Conservation (phyloP, 805 yeast species). For the Yarrowia keelungensis region DNA sequence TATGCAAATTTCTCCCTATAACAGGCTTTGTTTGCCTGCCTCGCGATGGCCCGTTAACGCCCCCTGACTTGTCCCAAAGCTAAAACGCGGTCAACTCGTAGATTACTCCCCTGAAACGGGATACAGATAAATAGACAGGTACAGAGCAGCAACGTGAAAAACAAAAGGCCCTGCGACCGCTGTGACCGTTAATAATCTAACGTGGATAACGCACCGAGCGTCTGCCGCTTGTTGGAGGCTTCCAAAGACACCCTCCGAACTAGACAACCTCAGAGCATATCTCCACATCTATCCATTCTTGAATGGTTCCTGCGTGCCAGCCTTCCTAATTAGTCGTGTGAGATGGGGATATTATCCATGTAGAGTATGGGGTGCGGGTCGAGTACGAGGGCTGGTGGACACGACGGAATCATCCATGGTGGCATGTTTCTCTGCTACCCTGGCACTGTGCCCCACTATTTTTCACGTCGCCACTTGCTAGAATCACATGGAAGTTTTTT, state of each 20-base stretch:
- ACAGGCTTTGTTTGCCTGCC: constrained; percentile 21
- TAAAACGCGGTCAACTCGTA: constrained; percentile 11
- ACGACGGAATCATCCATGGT: no score
- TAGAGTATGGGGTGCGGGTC: no score
- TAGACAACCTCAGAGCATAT: not conserved
- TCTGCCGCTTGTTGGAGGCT: no score
- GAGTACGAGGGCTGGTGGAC: no score
- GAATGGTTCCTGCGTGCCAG: constrained; percentile 29
- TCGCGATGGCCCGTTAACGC: constrained; percentile 37
- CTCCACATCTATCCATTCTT: constrained; percentile 7
- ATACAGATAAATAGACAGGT: constrained; percentile 25
- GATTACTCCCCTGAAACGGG: constrained; percentile 33
- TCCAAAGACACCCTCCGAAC: not conserved
- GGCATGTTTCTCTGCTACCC: no score
- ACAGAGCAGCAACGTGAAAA: constrained; percentile 3
- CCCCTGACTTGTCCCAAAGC: constrained; percentile 33
- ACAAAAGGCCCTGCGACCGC: not conserved
- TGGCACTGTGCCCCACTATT: no score
- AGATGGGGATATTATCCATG: no score
- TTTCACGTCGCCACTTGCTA: no score
- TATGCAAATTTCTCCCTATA: constrained; percentile 18
- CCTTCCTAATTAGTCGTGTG: not conserved
- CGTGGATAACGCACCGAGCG: constrained; percentile 8
- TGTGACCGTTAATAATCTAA: not conserved
- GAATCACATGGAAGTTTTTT: no score